Base-by-base conservation (phyloP, 352 stramenopile species). In the Saprolegnia parasitica region DNA sequence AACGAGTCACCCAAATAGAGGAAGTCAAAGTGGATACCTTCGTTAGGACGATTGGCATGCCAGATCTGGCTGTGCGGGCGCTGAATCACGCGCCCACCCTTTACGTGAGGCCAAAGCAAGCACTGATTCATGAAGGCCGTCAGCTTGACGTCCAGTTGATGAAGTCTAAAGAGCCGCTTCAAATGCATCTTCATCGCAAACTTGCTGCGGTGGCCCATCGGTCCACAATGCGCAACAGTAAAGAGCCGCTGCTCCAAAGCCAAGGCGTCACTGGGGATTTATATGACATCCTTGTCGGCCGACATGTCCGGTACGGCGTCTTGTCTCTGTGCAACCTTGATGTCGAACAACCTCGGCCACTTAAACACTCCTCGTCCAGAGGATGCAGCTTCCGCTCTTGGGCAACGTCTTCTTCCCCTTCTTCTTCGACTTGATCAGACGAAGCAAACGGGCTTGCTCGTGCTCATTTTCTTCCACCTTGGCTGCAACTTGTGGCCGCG, bases 11-110 rank as follows among this genome's bases (percentile, higher is more conserved):
- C 71, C 21, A 79, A 37, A n/a, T 67, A 56, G 0, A 78, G 9
- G n/a, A 58, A 83, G 29, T 79, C 77, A 49, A 72, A 78, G 11
- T 81, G 75, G 1, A 81, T 35, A 20, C 55, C 68, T 54, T 71
- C 65, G 50, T 83, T 67, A 58, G 13, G 40, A 58, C n/a, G n/a
- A n/a, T n/a, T n/a, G n/a, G 23, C 56, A 16, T 49, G 55, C 40
- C 49, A 72, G 10, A 24, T 10, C 21, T 75, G 11, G 16, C 56
- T 26, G 26, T 65, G 72, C 4, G 64, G 72, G 40, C 70, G 24
- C 21, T 32, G 68, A 15, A 76, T 66, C 0, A 72, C 32, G 16
- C 42, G 72, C 6, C 50, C 65, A 0, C 71, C 71, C 37, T 76
- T 74, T 13, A 76, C 64, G 56, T 76, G 71, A 6, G 66, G 37